Percentiles rank a stretch among this genome's conserved stretches.
phyloP scores from a whole-genome alignment of 148 eudicot species.

The Chenopodium quinoa region DNA sequence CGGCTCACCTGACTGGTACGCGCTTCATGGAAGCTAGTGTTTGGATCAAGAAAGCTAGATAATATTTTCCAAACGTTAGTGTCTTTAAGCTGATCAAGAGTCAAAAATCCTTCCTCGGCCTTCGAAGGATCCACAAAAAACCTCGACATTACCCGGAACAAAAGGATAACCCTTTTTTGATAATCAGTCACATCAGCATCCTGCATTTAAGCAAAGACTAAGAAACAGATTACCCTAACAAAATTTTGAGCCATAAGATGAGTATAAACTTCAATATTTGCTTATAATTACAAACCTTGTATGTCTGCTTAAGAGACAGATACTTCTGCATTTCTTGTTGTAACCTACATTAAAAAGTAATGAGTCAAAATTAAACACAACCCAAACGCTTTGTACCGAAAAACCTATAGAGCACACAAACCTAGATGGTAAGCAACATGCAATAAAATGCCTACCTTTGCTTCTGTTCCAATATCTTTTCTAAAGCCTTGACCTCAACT shows the following conservation, averaged over 20 bases:
- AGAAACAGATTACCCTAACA: slow-evolving; percentile 6
- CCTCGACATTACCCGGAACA: slow-evolving; percentile 81
- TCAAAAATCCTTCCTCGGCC: slow-evolving; percentile 77
- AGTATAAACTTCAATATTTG: background rate
- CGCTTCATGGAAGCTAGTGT: slow-evolving; percentile 57
- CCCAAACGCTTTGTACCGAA: slow-evolving; percentile 10
- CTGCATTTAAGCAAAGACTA: slow-evolving; percentile 41
- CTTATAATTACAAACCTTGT: slow-evolving; percentile 50
- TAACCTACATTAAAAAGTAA: slow-evolving; percentile 55
- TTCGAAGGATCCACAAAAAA: slow-evolving; percentile 76
- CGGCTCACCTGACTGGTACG: slow-evolving; percentile 59
- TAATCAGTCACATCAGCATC: slow-evolving; percentile 62
- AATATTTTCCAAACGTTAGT: slow-evolving; percentile 77
- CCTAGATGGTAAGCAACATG: background rate
- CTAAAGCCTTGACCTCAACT: slow-evolving; percentile 91
- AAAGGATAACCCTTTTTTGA: slow-evolving; percentile 59
- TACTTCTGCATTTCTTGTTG: slow-evolving; percentile 95
- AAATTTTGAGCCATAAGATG: background rate
- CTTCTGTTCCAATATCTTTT: slow-evolving; percentile 93
- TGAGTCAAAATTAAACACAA: slow-evolving; percentile 32
- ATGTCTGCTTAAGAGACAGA: slow-evolving; percentile 75
- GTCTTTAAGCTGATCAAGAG: slow-evolving; percentile 92
- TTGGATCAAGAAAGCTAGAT: slow-evolving; percentile 58
- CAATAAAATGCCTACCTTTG: slow-evolving; percentile 55
- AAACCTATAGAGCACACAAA: background rate